Base-by-base conservation (phyloP, 495 filamentous ascomycete species). In the Parachaetomium inaequale region DNA sequence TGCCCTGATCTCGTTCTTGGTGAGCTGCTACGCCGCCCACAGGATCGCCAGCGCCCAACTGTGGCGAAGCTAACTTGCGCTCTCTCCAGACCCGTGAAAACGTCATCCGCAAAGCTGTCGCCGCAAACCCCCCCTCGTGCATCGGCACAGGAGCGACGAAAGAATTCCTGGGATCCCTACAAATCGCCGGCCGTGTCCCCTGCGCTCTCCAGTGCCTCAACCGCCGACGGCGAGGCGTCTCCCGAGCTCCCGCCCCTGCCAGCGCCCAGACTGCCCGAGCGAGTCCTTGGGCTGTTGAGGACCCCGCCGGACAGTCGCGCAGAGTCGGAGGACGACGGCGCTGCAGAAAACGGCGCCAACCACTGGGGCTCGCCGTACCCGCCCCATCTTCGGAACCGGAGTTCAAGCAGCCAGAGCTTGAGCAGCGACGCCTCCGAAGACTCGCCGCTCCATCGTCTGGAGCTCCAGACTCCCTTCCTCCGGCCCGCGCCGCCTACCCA, bases 321-420 rank as follows among this genome's bases (percentile, higher is more conserved):
- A 34, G 60, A 31, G 19, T 21, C 31, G 36, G 28, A 56, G 47
- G 59, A 66, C 29, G 72, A 74, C 65, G 69, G 59, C 17, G 65
- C 62, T 51, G 40, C 63, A 15, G 64, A 69, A 62, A 86, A 85
- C 74, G 87, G 84, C 63, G 86, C 85, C 32, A 85, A 85, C 25
- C 85, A 82, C 67, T 90, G 87, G 88, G 88, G 88, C 12, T 91
- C 88, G 14, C 88, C 88, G 58, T 90, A 90, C 75, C 84, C 82
- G 38, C 76, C 78, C 55, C 79, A 75, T 26, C 74, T 77, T 69
- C 84, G 74, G 67, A 76, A 65, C 67, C 72, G 77, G 63, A 81
- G 79, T 63, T 69, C 81, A 69, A 75, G 81, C 76, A 79, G 68
- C 70, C 73, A 77, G 60, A 80, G 79, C 63, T 67, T 80, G 68